Evolutionary conservation across 1,284 basidiomycete genomes (phyloP).

Genomic region (Austroboletus niveus): DNA sequence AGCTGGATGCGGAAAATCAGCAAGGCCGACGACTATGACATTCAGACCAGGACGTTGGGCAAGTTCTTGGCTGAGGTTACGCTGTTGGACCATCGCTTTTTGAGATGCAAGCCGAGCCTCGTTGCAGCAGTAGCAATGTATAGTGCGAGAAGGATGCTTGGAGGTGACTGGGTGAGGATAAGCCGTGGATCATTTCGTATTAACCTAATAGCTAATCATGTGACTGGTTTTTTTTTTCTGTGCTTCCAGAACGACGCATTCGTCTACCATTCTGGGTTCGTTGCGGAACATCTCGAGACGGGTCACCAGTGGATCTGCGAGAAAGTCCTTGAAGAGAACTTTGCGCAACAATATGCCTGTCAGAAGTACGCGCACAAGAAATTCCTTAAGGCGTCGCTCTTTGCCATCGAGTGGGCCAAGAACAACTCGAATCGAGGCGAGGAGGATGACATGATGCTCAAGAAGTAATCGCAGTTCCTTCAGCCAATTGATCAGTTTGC

Average conservation of each 20-base stretch:
- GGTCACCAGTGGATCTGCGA: constrained; percentile 86
- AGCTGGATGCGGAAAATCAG: constrained; percentile 99
- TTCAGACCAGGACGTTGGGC: constrained; percentile 94
- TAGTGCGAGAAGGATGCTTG: constrained; percentile 87
- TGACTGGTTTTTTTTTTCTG: constrained; percentile 43
- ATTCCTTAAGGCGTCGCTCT: constrained; percentile 85
- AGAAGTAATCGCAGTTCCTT: constrained; percentile 37
- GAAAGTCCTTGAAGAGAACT: constrained; percentile 78
- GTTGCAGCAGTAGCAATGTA: constrained; percentile 99
- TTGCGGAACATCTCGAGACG: constrained; percentile 84
- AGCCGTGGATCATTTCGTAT: constrained; percentile 16
- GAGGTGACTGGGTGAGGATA: constrained; percentile 85
- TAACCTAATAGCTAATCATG: constrained; percentile 37
- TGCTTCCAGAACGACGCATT: constrained; percentile 79
- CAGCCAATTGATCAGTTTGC: constrained; percentile 19
- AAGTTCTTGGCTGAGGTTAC: constrained; percentile 99
- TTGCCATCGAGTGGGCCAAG: constrained; percentile 70
- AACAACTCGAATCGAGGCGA: constrained; percentile 35
- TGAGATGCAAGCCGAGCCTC: constrained; percentile 91
- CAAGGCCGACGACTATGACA: constrained; percentile 98
- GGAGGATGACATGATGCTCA: constrained; percentile 47
- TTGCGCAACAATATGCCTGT: constrained; percentile 86
- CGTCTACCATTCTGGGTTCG: constrained; percentile 91
- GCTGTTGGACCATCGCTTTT: constrained; percentile 89
- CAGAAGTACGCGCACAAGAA: constrained; percentile 98